Conservation (phyloP, 2,329 filamentous ascomycete genomes). For the Fusarium pseudoanthophilum region DNA sequence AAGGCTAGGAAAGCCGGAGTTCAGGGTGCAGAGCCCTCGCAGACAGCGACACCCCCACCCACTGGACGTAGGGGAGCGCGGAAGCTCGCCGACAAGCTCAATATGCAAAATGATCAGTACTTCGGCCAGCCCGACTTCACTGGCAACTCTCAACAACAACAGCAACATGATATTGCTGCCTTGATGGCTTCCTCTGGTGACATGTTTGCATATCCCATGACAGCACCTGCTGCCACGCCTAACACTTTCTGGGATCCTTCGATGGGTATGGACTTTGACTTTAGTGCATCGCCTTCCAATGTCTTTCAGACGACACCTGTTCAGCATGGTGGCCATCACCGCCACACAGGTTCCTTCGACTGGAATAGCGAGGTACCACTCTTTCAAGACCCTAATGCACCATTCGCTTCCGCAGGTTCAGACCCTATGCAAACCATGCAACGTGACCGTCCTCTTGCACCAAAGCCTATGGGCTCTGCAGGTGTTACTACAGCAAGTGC, state of each 20-base stretch:
- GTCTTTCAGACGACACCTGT: slow-evolving; percentile 53
- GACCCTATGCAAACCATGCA: slow-evolving; percentile 52
- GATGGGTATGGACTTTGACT: slow-evolving; percentile 72
- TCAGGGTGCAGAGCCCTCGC: slow-evolving; percentile 53
- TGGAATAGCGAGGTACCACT: slow-evolving; percentile 67
- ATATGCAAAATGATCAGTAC: slow-evolving; percentile 68
- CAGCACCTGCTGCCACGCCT: slow-evolving; percentile 63
- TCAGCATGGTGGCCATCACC: slow-evolving; percentile 54
- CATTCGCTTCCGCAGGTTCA: slow-evolving; percentile 49
- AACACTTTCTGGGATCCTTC: slow-evolving; percentile 69
- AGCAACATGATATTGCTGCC: slow-evolving; percentile 58
- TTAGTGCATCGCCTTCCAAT: slow-evolving; percentile 56
- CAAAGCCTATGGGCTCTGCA: slow-evolving; percentile 57
- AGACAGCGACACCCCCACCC: slow-evolving; percentile 70
- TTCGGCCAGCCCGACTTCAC: slow-evolving; percentile 64
- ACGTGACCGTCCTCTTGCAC: slow-evolving; percentile 60
- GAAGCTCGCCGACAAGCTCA: slow-evolving; percentile 65
- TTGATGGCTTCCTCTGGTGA: slow-evolving; percentile 62
- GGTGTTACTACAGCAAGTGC: slow-evolving; percentile 31
- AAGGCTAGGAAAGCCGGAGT: slow-evolving; percentile 58
- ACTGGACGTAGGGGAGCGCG: slow-evolving; percentile 66
- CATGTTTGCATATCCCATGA: slow-evolving; percentile 69
- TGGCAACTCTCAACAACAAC: slow-evolving; percentile 56
- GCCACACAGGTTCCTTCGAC: slow-evolving; percentile 64
- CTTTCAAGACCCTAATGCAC: slow-evolving; percentile 59